Base-by-base conservation (phyloP, 1,284 basidiomycete genomes). In the Violaceomyces palustris region DNA sequence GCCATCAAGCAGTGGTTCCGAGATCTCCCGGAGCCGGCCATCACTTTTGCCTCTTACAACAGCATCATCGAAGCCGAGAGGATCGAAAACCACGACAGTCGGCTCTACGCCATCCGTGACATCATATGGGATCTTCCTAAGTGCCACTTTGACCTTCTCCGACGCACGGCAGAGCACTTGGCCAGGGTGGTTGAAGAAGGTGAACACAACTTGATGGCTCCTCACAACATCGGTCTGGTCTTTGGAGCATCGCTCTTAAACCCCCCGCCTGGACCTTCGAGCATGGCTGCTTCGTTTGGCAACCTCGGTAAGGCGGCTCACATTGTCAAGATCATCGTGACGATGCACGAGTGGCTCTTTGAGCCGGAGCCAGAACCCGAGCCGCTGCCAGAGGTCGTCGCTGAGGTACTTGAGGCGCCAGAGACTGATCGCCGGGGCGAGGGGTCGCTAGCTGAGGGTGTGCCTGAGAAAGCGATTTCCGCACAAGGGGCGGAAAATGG, bases 181-280 rank as follows among this genome's bases (percentile, higher is more conserved):
- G 58, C 65, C 5, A 46, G 62, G 3, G 62, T 73, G 4, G 60
- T 61, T 9, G 64, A 66, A 28, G 59, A 63, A 24, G 60, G 52
- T 29, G 54, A 67, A 29, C 21, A 43, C 42, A 73, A 73, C 44
- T 51, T 63, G 45, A 73, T 73, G 70, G 60, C 60, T 34, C 60
- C 67, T 4, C 70, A 73, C 54, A 73, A 69, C 25, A 54, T 73
- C 21, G 70, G 64, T 9, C 51, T 73, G 2, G 65, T 73, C n/a
- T 73, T 73, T 44, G 69, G 69, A 14, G 69, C 70, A 0, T 72
- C 69, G 21, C 46, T 73, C 19, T 45, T 73, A n/a, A 65, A 69
- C 19, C 70, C 70, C 9, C 55, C 70, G 14, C 62, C 70, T 0
- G 56, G 60, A 1, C 48, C 67, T 1, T 45, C 53, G 12, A 59